Base-by-base conservation (phyloP, 208 protist species). In the Angomonas ambiguus region DNA sequence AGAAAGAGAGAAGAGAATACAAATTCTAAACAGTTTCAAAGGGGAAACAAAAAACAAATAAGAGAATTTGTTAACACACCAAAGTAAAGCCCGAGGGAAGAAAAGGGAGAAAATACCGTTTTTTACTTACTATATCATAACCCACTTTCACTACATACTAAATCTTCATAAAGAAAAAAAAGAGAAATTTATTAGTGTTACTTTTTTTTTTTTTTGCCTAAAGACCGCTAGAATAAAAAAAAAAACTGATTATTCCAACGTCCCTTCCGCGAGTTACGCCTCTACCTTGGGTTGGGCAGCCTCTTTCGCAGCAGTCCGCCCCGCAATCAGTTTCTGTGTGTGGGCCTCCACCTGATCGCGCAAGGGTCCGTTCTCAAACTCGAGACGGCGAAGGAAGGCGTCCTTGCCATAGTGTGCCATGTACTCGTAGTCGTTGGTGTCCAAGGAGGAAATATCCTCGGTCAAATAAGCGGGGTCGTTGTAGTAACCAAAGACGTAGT, bases 331-430 rank as follows among this genome's bases (percentile, higher is more conserved):
- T 65, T 88, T 88, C 74, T 95, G 87, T 53, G 87, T 85, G 81
- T 95, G 88, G 28, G 84, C 90, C 76, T 95, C 86, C 4, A 96
- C 92, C 80, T 97, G 88, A 61, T 97, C 92, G 56, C 88, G 80
- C 53, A 97, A 83, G 20, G 92, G 89, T 34, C 92, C 92, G 75
- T 94, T 96, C 72, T 97, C 92, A 71, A 97, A 96, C 78, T 95
- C 89, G 41, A 97, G 75, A n/a, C 92, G 87, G 65, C 90, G 89
- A 62, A 95, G 74, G 72, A 97, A 97, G 32, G 88, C 90, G 67
- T 97, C 92, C 69, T 93, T 93, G 67, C 84, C 90, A 67, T 79
- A 85, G 71, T 77, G 78, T 22, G 83, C 81, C 69, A 95, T 82
- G 77, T 95, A 85, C 62, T 93, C 86, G 65, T 91, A 97, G 77